A percentile compares a stretch with the other conserved stretches of the same genome.
Conservation (phyloP, 2,329 filamentous ascomycete genomes). For the Tothia fuscella region DNA sequence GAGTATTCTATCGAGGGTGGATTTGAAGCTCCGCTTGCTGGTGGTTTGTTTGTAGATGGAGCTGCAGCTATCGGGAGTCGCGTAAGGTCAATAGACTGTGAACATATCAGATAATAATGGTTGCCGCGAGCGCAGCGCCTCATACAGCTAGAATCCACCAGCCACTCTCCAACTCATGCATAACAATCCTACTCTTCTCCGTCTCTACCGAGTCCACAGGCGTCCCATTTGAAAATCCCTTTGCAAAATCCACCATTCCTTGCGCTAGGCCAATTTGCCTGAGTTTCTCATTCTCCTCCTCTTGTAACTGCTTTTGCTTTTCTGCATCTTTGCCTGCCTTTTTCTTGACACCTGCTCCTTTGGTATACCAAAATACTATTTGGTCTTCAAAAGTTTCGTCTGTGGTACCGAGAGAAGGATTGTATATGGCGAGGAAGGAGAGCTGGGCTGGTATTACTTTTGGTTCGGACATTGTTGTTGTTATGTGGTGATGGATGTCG, state of each 20-base stretch:
- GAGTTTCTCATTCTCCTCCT: conserved; percentile 73
- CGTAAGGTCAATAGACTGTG: conserved; percentile 69
- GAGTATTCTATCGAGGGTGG: conserved; percentile 61
- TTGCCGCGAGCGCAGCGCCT: background rate
- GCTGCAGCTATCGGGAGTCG: conserved; percentile 44
- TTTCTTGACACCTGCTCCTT: conserved; percentile 19
- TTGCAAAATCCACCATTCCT: conserved; percentile 87
- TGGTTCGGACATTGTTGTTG: background rate
- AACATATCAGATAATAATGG: background rate
- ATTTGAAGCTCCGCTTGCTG: background rate
- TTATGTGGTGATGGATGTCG: background rate
- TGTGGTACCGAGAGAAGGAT: conserved; percentile 62
- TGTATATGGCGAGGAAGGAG: conserved; percentile 89
- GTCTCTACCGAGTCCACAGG: conserved; percentile 81
- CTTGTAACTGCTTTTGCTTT: conserved; percentile 19
- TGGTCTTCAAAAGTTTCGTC: conserved; percentile 68
- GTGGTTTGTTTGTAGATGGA: conserved; percentile 18
- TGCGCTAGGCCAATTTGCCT: conserved; percentile 92
- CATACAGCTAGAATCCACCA: conserved; percentile 85
- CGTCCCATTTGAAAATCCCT: conserved; percentile 69
- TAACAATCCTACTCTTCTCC: conserved; percentile 70
- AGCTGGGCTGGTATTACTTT: conserved; percentile 65
- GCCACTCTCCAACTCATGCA: conserved; percentile 75
- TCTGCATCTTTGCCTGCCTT: conserved; percentile 15
- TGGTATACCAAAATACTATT: conserved; percentile 83